Percentiles rank a stretch among this genome's conserved stretches.
phyloP scores from a whole-genome alignment of 163 green algal genomes.

The Scenedesmus sp. region DNA sequence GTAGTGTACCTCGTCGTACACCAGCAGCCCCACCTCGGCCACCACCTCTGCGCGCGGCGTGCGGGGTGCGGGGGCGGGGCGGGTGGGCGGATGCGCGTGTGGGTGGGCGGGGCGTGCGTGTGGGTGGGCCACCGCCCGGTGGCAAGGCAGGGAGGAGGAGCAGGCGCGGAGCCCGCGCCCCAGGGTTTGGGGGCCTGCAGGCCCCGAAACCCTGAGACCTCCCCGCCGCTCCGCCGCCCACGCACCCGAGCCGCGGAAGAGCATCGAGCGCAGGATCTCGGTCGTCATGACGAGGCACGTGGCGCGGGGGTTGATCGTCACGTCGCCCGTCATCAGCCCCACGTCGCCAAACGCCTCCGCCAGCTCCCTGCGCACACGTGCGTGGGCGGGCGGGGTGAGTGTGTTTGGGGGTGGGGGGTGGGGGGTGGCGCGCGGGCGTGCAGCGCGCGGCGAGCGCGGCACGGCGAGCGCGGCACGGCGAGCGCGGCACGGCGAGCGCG shows the following conservation, averaged over 20 bases:
- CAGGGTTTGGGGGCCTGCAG: too few species aligned
- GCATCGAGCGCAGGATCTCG: constrained; percentile 96
- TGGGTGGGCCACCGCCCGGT: too few species aligned
- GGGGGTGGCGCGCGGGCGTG: too few species aligned
- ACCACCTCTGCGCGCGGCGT: constrained; percentile 62
- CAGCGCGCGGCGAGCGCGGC: too few species aligned
- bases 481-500: too few species aligned
- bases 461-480: too few species aligned
- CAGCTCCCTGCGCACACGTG: constrained; percentile 96
- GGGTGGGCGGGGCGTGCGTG: too few species aligned
- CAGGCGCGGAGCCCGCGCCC: not conserved
- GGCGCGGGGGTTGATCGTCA: constrained; percentile 92
- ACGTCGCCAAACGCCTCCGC: constrained; percentile 91
- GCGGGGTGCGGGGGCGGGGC: too few species aligned
- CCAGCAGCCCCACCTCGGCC: constrained; percentile 86
- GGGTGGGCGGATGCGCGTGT: too few species aligned
- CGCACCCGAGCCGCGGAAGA: constrained; percentile 80
- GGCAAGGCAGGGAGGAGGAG: not conserved
- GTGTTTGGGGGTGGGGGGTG: too few species aligned
- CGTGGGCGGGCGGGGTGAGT: too few species aligned
- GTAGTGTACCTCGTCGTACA: constrained; percentile 98
- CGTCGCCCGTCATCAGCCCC: constrained; percentile 97
- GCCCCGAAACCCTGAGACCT: too few species aligned
- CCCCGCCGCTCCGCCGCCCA: not conserved
- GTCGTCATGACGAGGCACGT: constrained; percentile 99